Evolutionary conservation across 208 protist species (phyloP).

Genomic region (Leishmania aethiopica): DNA sequence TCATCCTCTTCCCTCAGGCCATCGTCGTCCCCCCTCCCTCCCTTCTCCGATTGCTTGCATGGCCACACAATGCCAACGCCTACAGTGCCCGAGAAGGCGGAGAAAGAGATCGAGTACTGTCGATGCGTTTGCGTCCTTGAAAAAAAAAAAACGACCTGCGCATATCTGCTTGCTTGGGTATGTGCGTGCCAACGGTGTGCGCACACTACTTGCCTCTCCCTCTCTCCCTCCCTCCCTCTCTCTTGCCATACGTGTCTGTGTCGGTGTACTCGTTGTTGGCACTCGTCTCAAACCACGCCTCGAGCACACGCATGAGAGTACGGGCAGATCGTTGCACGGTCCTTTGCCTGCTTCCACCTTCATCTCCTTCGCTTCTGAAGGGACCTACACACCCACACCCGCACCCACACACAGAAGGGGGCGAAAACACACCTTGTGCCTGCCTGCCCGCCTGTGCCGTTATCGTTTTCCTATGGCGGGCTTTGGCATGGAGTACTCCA

Average conservation of each 20-base stretch:
- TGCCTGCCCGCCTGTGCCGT: neutral
- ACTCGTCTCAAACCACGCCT: too few species aligned
- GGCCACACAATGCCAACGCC: neutral
- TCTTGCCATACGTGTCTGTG: neutral
- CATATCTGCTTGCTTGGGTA: neutral
- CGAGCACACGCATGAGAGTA: neutral
- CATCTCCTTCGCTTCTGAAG: neutral
- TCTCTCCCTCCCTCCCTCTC: neutral
- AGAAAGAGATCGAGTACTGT: neutral
- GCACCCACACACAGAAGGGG: neutral
- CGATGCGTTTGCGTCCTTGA: neutral
- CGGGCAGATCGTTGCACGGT: neutral
- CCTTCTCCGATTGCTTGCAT: neutral
- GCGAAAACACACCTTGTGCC: neutral
- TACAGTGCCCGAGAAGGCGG: neutral
- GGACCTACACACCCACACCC: neutral
- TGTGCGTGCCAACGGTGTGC: neutral
- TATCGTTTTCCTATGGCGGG: constrained; percentile 6
- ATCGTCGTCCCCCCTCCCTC: neutral
- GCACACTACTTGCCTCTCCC: neutral
- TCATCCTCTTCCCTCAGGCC: neutral
- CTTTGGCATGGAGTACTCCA: constrained; percentile 35
- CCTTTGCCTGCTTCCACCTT: neutral
- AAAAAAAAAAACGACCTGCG: neutral
- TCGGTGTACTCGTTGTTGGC: neutral